Base-by-base conservation (phyloP, 2,329 filamentous ascomycete genomes). In the Bertia moriformis region DNA sequence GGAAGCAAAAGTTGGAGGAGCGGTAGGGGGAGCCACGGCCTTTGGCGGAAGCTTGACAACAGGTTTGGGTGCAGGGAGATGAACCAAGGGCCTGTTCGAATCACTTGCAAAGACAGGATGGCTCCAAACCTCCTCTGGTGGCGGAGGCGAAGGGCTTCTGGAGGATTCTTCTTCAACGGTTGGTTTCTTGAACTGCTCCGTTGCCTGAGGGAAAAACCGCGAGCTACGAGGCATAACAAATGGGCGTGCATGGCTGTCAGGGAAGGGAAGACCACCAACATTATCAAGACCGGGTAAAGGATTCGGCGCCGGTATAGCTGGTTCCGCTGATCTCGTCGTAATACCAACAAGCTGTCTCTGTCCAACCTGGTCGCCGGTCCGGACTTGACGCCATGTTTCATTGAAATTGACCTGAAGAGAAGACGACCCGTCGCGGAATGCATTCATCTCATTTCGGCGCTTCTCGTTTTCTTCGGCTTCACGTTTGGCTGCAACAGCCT, bases 11-110 rank as follows among this genome's bases (percentile, higher is more conserved):
- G 32, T 35, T 14, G 32, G 32, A 12, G 32, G 32, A 35, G 32
- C 12, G 7, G 7, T 7, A 7, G 55, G 51, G 17, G 62, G 51
- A 38, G 59, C 54, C 14, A 63, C 60, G 18, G 62, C 53, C 17
- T 64, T 51, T 4, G 83, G 85, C 3, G 85, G 88, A 3, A 96
- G 69, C 52, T 80, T 86, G 12, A 96, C 88, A 18, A 86, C 71
- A 20, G 85, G 84, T 40, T 79, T 69, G 4, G 77, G 74, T 27
- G 65, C 72, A 0, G 83, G 83, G 5, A 88, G 60, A 24, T 73
- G 76, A 4, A 88, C 82, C 41, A 78, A 70, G 3, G 83, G 83
- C 42, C 71, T 74, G 22, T 61, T 60, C 1, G 61, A 63, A 48
- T 84, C 73, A 19, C 81, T 78, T 46, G 78, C 74, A 46, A 83